Base-by-base conservation (phyloP, 371 early-diverging fungal species). In the Apophysomyces elegans region DNA sequence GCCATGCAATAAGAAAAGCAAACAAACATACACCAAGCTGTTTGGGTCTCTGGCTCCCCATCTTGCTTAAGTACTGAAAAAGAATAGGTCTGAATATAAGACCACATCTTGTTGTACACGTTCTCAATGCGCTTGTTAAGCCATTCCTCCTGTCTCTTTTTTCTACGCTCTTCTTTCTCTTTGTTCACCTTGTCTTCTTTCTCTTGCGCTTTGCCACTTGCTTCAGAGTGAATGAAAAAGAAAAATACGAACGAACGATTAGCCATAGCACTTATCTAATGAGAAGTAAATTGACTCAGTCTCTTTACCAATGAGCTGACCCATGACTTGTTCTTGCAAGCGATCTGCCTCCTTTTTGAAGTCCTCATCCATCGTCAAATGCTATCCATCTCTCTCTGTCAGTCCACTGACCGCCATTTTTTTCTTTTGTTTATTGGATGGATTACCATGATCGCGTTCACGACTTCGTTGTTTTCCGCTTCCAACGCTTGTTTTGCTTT, bases 381-480 rank as follows among this genome's bases (percentile, higher is more conserved):
- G 74, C 80, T 79, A 61, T 5, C n/a, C 47, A 11, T 41, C 13
- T 13, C 8, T 41, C 8, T n/a, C 13, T 41, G 41, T 41, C 7
- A 62, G 21, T 26, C 13, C 37, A 62, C 16, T 35, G 16, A n/a
- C 9, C 11, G 32, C 32, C 32, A 26, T 26, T 26, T 26, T 26
- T 26, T 26, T 26, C 16, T 21, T 58, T 21, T 38, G 11, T 14
- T 32, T 37, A 36, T 1, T 16, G 59, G 39, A 13, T 44, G 32
- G 13, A 73, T 73, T 68, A 84, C 85, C 84, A 86, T 84, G 58
- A 91, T 83, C 0, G 91, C 91, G 35, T 88, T 88, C 14, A 91
- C 75, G 11, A 90, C 69, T 65, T 90, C 89, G 12, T 88, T 85
- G n/a, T 84, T 79, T 37, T 84, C 83, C 36, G 77, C 78, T 26